A percentile compares a stretch with the other conserved stretches of the same genome.
Evolutionary conservation across 2,329 filamentous ascomycete species (phyloP).

Genomic region (Pyricularia sp.): DNA sequence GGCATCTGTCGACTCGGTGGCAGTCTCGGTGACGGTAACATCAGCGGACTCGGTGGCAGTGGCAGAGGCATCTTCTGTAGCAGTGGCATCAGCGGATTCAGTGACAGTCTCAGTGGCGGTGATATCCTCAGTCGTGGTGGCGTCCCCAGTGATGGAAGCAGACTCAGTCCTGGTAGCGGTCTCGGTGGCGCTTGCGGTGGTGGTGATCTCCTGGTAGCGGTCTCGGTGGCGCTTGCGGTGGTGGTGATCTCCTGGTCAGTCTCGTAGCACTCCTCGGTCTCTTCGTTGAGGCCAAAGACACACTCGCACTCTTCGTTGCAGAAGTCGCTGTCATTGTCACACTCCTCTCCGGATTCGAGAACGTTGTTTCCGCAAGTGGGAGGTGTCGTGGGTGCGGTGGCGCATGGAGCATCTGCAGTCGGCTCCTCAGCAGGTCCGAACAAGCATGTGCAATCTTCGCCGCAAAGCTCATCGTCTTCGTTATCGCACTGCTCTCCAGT

Average conservation of each 20-base stretch:
- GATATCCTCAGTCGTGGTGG: too few relatives aligned
- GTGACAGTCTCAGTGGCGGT: not conserved
- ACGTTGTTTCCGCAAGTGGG: not conserved
- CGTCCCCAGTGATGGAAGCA: too few relatives aligned
- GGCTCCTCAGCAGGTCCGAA: constrained; percentile 7
- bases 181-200: not conserved
- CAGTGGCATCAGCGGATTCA: not conserved
- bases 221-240: not conserved
- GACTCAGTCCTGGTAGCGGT: not conserved
- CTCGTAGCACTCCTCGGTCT: not conserved
- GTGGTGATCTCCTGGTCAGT: not conserved
- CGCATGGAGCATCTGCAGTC: not conserved
- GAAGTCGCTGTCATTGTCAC: not conserved
- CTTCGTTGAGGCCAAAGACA: not conserved
- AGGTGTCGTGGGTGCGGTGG: too few relatives aligned
- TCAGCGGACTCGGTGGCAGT: not conserved
- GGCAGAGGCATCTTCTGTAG: not conserved
- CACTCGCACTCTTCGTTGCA: not conserved
- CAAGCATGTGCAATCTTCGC: constrained; percentile 16
- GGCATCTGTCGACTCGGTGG: not conserved
- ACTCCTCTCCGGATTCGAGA: not conserved
- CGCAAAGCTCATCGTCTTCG: too few relatives aligned
- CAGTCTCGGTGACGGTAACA: not conserved
- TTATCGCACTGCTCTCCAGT: too few relatives aligned
- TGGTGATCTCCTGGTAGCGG: not conserved